Evolutionary conservation across 768 basidiomycete species (phyloP), one percentile per base, ranked within the genome.

Genomic region (Dendrothele bispora): DNA sequence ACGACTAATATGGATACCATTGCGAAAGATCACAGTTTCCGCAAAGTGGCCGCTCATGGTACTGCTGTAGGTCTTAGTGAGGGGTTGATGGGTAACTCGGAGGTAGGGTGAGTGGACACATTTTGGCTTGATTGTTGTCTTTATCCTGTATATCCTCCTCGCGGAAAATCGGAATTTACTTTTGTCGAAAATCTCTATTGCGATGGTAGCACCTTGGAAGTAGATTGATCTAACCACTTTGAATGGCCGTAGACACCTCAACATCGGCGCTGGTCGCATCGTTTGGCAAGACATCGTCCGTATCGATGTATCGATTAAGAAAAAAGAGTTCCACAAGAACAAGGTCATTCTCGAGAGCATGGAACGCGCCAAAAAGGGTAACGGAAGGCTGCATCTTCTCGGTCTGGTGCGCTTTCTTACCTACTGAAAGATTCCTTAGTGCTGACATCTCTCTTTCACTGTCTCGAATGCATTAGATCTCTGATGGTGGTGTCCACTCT

Each of bases 281-380:
- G 93, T 97, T 24, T 97, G 95, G 95, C 95, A 98, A 66, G 95
- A 98, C 59, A 98, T 98, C 56, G 95, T 97, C 58, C 82, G 86
- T 53, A 97, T 97, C 60, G 94, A 98, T 58, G 86, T 93, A 39
- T 77, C 85, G 17, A 95, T 98, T 68, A 85, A 91, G 70, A 95
- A 94, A 64, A 70, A 77, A 48, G 81, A 88, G 56, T 95, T 95
- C 69, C 84, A 93, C 68, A 83, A 90, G 65, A 84, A 84, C 57
- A 70, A 77, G 46, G 73, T 65, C 15, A 92, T 95, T 55, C 69
- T 95, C 15, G 80, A 79, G 35, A 80, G 82, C 55, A 83, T 83
- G 63, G 75, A 91, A 58, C 80, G 71, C 43, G 94, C 94, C 6
- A 94, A 92, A 65, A 77, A 86, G 21, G 83, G 82, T 3, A 91